Base-by-base conservation (phyloP, 1,139 yeast species). In the Geotrichum bryndzae region DNA sequence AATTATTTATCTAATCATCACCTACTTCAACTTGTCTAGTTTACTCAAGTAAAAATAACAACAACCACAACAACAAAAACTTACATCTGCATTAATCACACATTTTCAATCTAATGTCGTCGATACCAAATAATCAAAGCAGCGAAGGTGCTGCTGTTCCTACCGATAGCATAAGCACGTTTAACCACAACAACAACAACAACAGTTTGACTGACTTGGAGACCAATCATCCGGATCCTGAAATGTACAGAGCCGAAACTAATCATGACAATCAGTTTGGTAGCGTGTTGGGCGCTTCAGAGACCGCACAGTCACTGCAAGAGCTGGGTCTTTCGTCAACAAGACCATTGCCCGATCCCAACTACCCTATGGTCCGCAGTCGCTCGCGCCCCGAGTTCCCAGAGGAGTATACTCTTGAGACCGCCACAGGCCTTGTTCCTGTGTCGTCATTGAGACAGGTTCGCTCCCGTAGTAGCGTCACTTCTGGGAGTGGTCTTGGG, bases 341-440 rank as follows among this genome's bases (percentile, higher is more conserved):
- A 3, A 76, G 81, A 1, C 87, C 89, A 6, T 69, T 74, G 25
- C 83, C 85, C 0, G 90, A 84, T 66, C 73, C 82, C 57, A 85
- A 83, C 68, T 83, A 84, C 61, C 92, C 95, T 13, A 61, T 64
- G 15, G 58, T 69, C 13, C 60, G 68, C 25, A 53, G 59, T 25
- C 53, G 56, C 4, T 80, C 79, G 58, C 78, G 81, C 65, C 86
- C 92, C 6, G 86, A 90, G 55, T 90, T 90, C 79, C 97, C 97
- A 15, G 97, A 90, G 78, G 96, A 90, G 74, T 90, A 88, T 73
- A 87, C 91, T 7, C 69, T 90, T 72, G 97, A 90, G 77, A 90
- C 97, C 0, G 81, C 82, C 59, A 88, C 96, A 5, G 97, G 97
- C 66, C 79, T 90, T 62, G 97, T 90, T 7, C 92, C 90, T 1